phyloP scores from a whole-genome alignment of 139 green algal genomes.

The Penium margaritaceum region DNA sequence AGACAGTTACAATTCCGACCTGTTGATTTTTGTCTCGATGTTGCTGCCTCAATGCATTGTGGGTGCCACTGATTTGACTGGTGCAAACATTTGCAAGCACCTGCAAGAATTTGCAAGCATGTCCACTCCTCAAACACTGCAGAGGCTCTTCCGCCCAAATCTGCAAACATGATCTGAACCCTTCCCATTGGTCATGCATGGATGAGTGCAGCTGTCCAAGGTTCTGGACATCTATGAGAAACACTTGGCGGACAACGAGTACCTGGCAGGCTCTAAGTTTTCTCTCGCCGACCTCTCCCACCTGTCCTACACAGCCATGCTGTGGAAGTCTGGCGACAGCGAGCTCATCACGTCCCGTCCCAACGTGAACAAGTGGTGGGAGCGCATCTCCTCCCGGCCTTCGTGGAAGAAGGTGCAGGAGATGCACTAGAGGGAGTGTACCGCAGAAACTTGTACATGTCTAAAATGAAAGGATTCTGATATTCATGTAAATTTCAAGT shows the following conservation, averaged over 20 bases:
- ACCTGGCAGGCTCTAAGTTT: constrained; percentile 38
- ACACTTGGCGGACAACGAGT: constrained; percentile 41
- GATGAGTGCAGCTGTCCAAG: constrained; percentile 11
- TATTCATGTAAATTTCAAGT: no score
- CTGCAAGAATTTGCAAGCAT: neutral
- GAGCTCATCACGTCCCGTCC: constrained; percentile 22
- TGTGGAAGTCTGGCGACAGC: constrained; percentile 13
- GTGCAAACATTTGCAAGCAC: no score
- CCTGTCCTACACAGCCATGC: constrained; percentile 34
- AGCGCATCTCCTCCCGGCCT: constrained; percentile 37
- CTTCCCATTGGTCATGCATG: constrained; percentile 1
- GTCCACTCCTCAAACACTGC: neutral
- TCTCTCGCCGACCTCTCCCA: constrained; percentile 39
- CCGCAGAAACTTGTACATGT: no score
- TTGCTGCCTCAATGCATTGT: neutral
- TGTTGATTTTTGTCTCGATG: neutral
- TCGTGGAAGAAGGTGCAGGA: constrained; percentile 41
- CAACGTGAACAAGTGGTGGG: constrained; percentile 43
- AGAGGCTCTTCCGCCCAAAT: neutral
- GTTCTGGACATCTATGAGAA: constrained; percentile 45
- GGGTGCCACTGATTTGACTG: no score
- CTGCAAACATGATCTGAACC: neutral
- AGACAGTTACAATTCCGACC: no score
- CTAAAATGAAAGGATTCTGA: no score
- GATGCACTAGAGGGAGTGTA: constrained; percentile 4